These are phyloP conservation scores for Phlyctochytrium arcticum DNA, from an alignment of 192 early-diverging fungal genomes.

Conservation along the genomic window DNA sequence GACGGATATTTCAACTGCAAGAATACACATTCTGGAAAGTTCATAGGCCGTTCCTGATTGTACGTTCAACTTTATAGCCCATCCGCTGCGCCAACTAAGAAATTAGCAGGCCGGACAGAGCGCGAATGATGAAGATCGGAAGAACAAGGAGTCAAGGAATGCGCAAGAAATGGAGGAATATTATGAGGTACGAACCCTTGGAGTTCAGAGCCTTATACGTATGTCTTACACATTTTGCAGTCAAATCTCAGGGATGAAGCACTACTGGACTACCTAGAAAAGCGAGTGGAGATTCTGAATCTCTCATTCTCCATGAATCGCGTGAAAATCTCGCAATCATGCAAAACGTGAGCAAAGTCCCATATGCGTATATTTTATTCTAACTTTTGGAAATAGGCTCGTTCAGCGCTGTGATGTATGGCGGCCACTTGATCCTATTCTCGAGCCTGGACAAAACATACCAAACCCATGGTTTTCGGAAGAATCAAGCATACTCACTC, in stretches of 20 bases:
- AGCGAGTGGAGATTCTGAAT: conserved; percentile 23
- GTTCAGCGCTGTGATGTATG: conserved; percentile 25
- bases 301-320: conserved; percentile 27
- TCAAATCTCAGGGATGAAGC: conserved; percentile 15
- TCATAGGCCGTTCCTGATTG: conserved; percentile 11
- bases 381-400: conserved; percentile 8
- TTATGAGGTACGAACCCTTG: conserved; percentile 15
- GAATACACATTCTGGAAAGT: conserved; percentile 40
- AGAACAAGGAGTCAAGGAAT: background rate
- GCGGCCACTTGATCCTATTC: conserved; percentile 32
- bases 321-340: conserved; percentile 24
- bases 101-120: background rate
- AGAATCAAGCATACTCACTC: conserved; percentile 20
- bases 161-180: background rate
- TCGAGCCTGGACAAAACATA: conserved; percentile 3
- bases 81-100: background rate
- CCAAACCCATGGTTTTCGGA: conserved; percentile 35
- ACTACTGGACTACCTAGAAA: conserved; percentile 26
- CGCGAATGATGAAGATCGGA: background rate
- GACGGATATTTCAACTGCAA: conserved; percentile 28
- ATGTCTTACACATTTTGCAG: background rate
- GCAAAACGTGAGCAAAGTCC: conserved; percentile 22
- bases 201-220: background rate
- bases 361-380: background rate
- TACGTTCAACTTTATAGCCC: background rate